These are phyloP conservation scores for Artomyces pyxidatus DNA, from an alignment of 768 basidiomycete genomes.

Conservation along the genomic window DNA sequence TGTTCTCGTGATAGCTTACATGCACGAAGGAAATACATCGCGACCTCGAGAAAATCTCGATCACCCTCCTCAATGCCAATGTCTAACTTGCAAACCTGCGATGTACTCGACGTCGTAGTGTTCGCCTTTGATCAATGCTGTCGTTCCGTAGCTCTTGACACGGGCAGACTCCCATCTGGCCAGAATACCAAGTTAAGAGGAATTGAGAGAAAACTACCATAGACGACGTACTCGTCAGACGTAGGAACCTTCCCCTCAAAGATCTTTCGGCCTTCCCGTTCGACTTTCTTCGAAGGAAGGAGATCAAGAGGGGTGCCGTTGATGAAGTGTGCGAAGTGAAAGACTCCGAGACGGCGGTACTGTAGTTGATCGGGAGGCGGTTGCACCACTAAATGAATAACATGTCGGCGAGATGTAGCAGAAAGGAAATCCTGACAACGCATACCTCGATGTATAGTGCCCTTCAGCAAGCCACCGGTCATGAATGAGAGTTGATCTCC, in stretches of 20 bases:
- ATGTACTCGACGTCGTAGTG: conserved; percentile 29
- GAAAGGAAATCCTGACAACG: neutral
- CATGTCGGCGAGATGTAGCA: neutral
- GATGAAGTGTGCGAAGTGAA: conserved; percentile 29
- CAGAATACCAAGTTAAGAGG: neutral
- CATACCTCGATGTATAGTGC: conserved; percentile 29
- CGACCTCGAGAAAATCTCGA: too few relatives aligned
- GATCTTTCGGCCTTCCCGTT: conserved; percentile 22
- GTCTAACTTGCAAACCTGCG: conserved; percentile 23
- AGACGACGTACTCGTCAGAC: conserved; percentile 17
- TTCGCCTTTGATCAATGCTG: conserved; percentile 25
- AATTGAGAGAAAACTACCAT: neutral
- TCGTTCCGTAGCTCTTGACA: conserved; percentile 27
- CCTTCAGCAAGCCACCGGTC: conserved; percentile 28
- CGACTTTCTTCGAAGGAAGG: conserved; percentile 25
- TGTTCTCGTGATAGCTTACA: too few relatives aligned
- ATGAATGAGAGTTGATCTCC: conserved; percentile 29
- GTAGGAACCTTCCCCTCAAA: conserved; percentile 25
- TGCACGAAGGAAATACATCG: too few relatives aligned
- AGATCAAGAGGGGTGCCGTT: conserved; percentile 21
- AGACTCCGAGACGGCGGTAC: conserved; percentile 26
- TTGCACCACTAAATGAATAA: conserved; percentile 20
- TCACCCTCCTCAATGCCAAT: conserved; percentile 2
- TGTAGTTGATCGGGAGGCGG: conserved; percentile 25
- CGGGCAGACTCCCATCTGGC: conserved; percentile 24